These are phyloP conservation scores for Dryas drummondii DNA, from an alignment of 306 rosid species.

Conservation along the genomic window DNA sequence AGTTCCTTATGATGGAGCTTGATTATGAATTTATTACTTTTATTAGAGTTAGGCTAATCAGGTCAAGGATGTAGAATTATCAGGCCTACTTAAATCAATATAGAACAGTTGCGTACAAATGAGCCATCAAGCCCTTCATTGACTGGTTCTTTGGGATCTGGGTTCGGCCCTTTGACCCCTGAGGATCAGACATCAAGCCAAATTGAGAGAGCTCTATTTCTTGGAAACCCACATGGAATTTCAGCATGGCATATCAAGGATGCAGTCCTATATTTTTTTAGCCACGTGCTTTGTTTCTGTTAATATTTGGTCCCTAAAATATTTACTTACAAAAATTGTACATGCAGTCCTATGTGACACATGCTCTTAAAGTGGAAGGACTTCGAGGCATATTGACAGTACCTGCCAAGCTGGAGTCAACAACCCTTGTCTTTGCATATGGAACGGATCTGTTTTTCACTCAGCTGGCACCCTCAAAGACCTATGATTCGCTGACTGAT, in stretches of 20 bases:
- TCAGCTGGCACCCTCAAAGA: constrained; percentile 83
- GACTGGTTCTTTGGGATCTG: not conserved
- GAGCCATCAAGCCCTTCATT: not conserved
- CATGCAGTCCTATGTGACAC: constrained; percentile 85
- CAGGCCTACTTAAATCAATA: no score
- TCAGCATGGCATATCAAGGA: not conserved
- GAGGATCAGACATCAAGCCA: not conserved
- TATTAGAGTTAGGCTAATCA: no score
- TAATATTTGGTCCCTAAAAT: constrained; percentile 13
- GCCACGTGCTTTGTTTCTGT: constrained; percentile 9
- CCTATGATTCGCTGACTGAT: constrained; percentile 94
- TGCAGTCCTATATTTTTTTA: not conserved
- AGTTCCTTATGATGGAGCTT: no score
- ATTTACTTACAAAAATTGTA: constrained; percentile 20
- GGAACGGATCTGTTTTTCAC: constrained; percentile 96
- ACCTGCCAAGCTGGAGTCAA: constrained; percentile 94
- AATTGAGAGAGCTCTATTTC: not conserved
- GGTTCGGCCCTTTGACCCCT: not conserved
- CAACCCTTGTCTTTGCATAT: constrained; percentile 80
- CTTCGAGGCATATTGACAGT: constrained; percentile 76
- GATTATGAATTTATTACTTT: no score
- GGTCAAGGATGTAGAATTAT: no score
- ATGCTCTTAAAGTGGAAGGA: constrained; percentile 83
- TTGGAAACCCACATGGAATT: not conserved
- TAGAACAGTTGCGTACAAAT: no score